Base-by-base conservation (phyloP, 2,329 filamentous ascomycete species). In the Fusarium annulatum region DNA sequence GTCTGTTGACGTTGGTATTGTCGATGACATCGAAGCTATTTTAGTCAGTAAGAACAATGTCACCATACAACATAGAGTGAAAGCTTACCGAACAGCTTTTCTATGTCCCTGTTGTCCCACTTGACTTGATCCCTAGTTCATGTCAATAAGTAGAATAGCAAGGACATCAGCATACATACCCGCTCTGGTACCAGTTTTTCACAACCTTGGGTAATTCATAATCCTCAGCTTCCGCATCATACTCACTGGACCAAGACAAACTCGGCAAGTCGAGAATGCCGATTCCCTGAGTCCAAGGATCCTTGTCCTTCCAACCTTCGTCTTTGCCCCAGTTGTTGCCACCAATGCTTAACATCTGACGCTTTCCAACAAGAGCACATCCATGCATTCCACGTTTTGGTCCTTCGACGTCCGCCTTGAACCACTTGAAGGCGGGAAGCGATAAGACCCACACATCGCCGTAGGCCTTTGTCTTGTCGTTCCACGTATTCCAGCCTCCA, bases 341-440 rank as follows among this genome's bases (percentile, higher is more conserved):
- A 1, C 59, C 60, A 9, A 67, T 45, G 2, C 60, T 62, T 3
- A 57, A 4, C 51, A 67, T 57, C 39, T 57, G 55, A 5, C 39
- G 21, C 9, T 46, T 57, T 4, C 55, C 55, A 36, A 46, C 52
- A 15, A 69, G 26, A 26, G 38, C 39, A 36, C 66, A 53, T 3
- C 55, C 51, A 23, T 39, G 45, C 42, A 57, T 38, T 38, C 56
- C 67, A 2, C 57, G 26, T 12, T 14, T 15, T 3, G 42, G 43
- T 8, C 51, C 45, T 15, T 28, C 18, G 7, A n/a, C 4, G 1
- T 55, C 48, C 3, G 56, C 62, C 26, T 49, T 66, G 36, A 66
- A 66, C 48, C 61, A 55, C 14, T 34, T 52, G 23, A 61, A 68
- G 9, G 39, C 65, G 6, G 62, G 56, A 3, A 67, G 38, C 7